A percentile compares a stretch with the other conserved stretches of the same genome.
Evolutionary conservation across 441 rosid genomes (phyloP).

Genomic region (California macrophylla): DNA sequence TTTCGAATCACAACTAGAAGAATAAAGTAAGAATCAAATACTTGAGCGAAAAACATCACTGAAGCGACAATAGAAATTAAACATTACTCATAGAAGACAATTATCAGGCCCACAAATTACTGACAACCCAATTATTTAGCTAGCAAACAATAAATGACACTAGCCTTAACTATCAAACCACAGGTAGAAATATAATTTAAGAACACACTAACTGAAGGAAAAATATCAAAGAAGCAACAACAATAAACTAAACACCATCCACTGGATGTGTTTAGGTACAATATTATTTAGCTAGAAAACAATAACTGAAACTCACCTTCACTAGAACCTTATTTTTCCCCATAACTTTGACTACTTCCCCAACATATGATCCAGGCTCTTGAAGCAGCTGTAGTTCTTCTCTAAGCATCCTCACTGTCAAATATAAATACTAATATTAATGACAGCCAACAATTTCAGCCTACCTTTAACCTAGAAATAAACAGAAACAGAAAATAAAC

Average conservation of each 20-base stretch:
- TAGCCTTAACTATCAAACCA: background rate
- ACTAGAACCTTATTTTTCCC: conserved; percentile 93
- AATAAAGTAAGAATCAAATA: background rate
- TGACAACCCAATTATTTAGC: background rate
- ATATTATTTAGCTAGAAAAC: background rate
- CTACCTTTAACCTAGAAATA: background rate
- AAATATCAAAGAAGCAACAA: background rate
- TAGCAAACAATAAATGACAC: background rate
- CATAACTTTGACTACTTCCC: conserved; percentile 97
- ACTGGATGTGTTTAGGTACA: too few species aligned
- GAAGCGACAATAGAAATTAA: background rate
- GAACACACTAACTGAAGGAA: background rate
- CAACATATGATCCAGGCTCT: conserved; percentile 97
- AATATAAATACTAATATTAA: conserved; percentile 2
- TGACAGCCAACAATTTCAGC: conserved; percentile 4
- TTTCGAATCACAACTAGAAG: background rate
- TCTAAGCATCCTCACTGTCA: conserved; percentile 77
- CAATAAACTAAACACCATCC: too few species aligned
- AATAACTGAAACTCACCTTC: conserved; percentile 39
- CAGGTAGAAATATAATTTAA: background rate
- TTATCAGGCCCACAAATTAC: background rate
- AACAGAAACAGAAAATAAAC: background rate
- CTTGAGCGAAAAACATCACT: background rate
- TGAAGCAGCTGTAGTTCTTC: conserved; percentile 94
- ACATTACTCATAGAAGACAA: background rate